Percentiles rank a stretch among this genome's conserved stretches.
Conservation (phyloP, 2,329 filamentous ascomycete species). For the Trichoderma koningii region DNA sequence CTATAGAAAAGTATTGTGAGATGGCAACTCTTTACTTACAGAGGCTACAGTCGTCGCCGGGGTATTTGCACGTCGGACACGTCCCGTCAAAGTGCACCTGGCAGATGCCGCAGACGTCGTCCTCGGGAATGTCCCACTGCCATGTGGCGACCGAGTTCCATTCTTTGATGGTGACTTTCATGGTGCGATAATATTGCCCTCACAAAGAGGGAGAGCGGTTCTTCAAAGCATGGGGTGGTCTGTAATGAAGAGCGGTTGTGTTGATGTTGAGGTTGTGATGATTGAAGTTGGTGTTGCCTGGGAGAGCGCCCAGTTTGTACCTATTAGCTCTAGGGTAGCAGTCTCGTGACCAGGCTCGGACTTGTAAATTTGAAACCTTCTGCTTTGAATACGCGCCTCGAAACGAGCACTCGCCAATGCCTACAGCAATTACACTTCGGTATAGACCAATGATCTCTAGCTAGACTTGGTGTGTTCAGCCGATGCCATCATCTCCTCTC, state of each 20-base stretch:
- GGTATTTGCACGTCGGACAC: conserved; percentile 96
- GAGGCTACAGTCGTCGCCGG: conserved; percentile 91
- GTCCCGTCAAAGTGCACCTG: conserved; percentile 97
- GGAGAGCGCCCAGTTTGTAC: not conserved
- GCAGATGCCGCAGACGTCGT: conserved; percentile 98
- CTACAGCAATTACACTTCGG: not conserved
- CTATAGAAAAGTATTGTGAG: too few relatives aligned
- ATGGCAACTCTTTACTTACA: conserved; percentile 55
- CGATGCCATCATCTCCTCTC: conserved; percentile 18
- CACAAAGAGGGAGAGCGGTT: not conserved
- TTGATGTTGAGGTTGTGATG: conserved; percentile 1
- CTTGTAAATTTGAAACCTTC: not conserved
- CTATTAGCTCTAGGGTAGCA: conserved; percentile 7
- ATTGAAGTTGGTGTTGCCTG: not conserved
- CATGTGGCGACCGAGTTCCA: conserved; percentile 96
- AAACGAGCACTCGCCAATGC: not conserved
- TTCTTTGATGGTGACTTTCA: conserved; percentile 94
- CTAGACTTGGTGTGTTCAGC: conserved; percentile 7
- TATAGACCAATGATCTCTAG: not conserved
- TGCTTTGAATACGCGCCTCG: not conserved
- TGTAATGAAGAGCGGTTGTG: not conserved
- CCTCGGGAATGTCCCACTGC: conserved; percentile 96
- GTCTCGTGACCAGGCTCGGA: conserved; percentile 5
- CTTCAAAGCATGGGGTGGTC: not conserved
- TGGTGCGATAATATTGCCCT: conserved; percentile 41